phyloP scores from a whole-genome alignment of 305 asterid species.

The Fraxinus platypoda region DNA sequence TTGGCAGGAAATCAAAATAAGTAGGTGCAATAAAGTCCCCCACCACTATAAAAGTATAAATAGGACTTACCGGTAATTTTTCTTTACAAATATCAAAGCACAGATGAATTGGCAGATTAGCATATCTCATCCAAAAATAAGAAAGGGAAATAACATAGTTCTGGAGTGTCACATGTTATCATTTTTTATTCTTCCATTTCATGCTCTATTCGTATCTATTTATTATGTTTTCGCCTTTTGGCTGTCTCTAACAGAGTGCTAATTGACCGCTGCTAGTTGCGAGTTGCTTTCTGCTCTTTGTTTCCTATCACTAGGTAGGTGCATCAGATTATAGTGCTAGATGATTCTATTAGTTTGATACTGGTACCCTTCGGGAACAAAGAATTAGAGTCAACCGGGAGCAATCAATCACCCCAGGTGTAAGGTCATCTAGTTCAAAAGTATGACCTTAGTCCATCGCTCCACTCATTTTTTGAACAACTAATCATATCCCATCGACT shows the following conservation, averaged over 20 bases:
- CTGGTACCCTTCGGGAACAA: background rate
- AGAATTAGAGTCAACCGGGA: background rate
- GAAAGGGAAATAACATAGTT: background rate
- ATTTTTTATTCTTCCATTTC: background rate
- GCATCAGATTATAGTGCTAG: background rate
- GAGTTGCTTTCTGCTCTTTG: background rate
- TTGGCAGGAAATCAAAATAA: background rate
- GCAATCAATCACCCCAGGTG: background rate
- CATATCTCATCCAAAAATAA: background rate
- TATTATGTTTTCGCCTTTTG: background rate
- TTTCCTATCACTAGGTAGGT: background rate
- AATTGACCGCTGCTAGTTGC: background rate
- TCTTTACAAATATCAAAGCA: background rate
- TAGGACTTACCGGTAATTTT: background rate
- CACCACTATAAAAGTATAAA: background rate
- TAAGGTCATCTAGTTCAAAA: background rate
- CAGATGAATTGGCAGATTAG: background rate
- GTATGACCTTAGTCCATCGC: background rate
- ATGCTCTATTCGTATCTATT: background rate
- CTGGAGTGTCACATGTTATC: background rate
- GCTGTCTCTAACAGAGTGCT: background rate
- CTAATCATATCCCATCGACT: background rate
- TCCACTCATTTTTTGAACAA: background rate
- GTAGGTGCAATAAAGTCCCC: background rate
- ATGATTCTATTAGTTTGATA: background rate